Evolutionary conservation across 2,329 filamentous ascomycete genomes (phyloP).

Genomic region (Hypoxylon sp.): DNA sequence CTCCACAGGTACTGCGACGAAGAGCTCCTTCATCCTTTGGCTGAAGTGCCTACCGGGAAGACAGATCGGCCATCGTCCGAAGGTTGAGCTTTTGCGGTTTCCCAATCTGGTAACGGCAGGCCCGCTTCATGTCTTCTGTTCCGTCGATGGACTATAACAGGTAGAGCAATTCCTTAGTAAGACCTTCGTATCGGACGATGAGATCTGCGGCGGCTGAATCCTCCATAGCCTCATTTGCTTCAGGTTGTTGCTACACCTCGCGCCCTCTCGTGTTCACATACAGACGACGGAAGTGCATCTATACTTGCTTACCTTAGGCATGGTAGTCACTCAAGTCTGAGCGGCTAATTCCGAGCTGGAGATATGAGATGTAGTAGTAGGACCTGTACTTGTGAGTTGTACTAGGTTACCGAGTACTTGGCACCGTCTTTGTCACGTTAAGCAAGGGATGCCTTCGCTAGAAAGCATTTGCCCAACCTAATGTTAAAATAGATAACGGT

Average conservation of each 20-base stretch:
- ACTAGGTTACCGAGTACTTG: slow-evolving; percentile 9
- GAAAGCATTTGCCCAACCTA: slow-evolving; percentile 1
- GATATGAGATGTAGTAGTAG: not conserved
- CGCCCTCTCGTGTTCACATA: not conserved
- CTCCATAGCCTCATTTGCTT: slow-evolving; percentile 1
- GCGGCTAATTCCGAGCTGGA: slow-evolving; percentile 23
- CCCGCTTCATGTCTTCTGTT: not conserved
- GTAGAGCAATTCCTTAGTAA: not conserved
- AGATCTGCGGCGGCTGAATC: slow-evolving; percentile 16
- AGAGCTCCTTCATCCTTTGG: slow-evolving; percentile 6
- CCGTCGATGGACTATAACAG: not conserved
- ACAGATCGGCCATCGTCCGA: slow-evolving; percentile 10
- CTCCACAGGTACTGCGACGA: slow-evolving; percentile 10
- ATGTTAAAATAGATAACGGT: slow-evolving; percentile 10
- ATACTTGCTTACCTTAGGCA: not conserved
- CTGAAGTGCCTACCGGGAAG: slow-evolving; percentile 1
- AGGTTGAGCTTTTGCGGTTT: slow-evolving; percentile 10
- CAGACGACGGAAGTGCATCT: slow-evolving; percentile 6
- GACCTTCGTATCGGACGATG: not conserved
- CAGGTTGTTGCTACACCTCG: slow-evolving; percentile 1
- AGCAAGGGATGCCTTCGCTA: slow-evolving; percentile 6
- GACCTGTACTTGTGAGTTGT: not conserved
- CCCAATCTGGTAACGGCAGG: slow-evolving; percentile 2
- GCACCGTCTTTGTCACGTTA: not conserved
- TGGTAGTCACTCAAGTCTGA: slow-evolving; percentile 4